These are phyloP conservation scores for Candida insectalens DNA, from an alignment of 805 yeast genomes.

Conservation along the genomic window DNA sequence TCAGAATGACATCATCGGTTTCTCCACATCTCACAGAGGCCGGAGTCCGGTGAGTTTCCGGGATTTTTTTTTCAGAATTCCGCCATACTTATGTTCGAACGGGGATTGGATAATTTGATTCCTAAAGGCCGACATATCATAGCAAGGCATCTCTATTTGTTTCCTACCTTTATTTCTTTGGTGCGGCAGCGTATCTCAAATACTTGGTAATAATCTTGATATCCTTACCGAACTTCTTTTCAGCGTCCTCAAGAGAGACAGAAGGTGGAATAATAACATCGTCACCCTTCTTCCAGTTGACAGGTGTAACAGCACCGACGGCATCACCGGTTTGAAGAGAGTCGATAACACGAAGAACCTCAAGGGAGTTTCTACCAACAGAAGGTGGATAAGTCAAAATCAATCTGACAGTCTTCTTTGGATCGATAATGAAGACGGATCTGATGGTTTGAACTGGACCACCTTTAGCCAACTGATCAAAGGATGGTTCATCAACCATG, in stretches of 20 bases:
- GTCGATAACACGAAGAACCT: slow-evolving; percentile 84
- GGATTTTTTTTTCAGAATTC: too few species aligned
- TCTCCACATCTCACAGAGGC: too few species aligned
- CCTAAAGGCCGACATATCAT: too few species aligned
- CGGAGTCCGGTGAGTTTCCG: too few species aligned
- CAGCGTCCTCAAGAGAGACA: slow-evolving; percentile 69
- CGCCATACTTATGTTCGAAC: too few species aligned
- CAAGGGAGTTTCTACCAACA: slow-evolving; percentile 89
- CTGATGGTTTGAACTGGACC: slow-evolving; percentile 83
- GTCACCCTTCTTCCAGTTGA: slow-evolving; percentile 82
- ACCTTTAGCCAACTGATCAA: slow-evolving; percentile 52
- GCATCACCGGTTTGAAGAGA: slow-evolving; percentile 80
- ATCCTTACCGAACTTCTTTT: slow-evolving; percentile 67
- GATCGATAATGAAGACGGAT: slow-evolving; percentile 88
- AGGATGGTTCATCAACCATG: slow-evolving; percentile 82
- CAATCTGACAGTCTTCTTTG: slow-evolving; percentile 78
- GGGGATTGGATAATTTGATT: too few species aligned
- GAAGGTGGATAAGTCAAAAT: slow-evolving; percentile 88
- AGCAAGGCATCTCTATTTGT: too few species aligned
- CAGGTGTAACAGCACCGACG: slow-evolving; percentile 81
- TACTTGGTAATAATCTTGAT: slow-evolving; percentile 85
- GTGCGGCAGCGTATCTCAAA: slow-evolving; percentile 53
- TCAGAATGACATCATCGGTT: too few species aligned
- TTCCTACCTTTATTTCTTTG: too few species aligned
- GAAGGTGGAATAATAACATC: slow-evolving; percentile 90